A percentile compares a stretch with the other conserved stretches of the same genome.
Conservation (phyloP, 257 asterid genomes). For the Petunia secreta region DNA sequence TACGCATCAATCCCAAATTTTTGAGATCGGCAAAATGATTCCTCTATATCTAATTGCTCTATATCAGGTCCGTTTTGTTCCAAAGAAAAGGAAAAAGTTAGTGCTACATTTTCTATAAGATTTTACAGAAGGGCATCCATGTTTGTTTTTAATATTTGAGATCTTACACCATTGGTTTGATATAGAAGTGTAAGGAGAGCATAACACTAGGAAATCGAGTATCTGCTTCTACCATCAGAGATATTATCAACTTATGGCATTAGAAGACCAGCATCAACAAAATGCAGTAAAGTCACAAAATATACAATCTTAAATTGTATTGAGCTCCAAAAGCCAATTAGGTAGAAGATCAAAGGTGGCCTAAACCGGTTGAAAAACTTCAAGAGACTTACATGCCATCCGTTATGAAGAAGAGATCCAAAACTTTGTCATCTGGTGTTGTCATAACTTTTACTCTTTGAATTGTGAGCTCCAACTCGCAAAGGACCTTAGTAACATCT, state of each 20-base stretch:
- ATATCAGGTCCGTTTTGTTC: not conserved
- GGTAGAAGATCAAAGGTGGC: not conserved
- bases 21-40: not conserved
- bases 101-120: not conserved
- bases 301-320: not conserved
- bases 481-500: constrained; percentile 58
- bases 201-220: not conserved
- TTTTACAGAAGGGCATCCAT: not conserved
- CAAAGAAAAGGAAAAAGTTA: not conserved
- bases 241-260: not conserved
- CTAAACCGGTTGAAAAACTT: not conserved
- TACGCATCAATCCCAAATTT: not conserved
- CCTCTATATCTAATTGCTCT: not conserved
- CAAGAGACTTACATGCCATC: constrained; percentile 46
- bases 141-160: not conserved
- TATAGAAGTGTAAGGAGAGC: not conserved
- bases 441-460: constrained; percentile 60
- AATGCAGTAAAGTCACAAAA: constrained; percentile 4
- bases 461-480: constrained; percentile 50
- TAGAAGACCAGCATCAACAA: not conserved
- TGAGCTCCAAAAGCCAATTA: not conserved
- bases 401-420: constrained; percentile 59
- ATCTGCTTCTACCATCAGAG: constrained; percentile 1
- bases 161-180: not conserved
- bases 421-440: constrained; percentile 58